Base-by-base conservation (phyloP, 208 protist species). In the Balamuthia mandrillaris region DNA sequence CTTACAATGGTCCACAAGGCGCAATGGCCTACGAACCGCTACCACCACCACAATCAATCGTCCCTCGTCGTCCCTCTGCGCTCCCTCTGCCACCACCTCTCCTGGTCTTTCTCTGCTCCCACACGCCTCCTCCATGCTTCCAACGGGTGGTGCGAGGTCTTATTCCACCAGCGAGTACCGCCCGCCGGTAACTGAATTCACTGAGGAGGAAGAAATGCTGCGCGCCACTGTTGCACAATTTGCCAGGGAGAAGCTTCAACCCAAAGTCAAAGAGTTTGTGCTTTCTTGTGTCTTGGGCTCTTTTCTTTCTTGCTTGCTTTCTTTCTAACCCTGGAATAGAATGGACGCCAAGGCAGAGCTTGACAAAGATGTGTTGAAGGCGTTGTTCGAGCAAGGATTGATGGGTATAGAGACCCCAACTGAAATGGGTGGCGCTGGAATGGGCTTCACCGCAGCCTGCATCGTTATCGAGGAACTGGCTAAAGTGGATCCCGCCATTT, bases 391-490 rank as follows among this genome's bases (percentile, higher is more conserved):
- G 29, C 83, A 90, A 31, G 85, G 60, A 65, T 56, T 89, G 37
- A 92, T 93, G 91, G 91, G 91, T 47, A 84, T 93, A 14, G 88
- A 91, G 42, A 87, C 91, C 10, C 24, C 47, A 24, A 45, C 74
- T 10, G 24, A 90, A 16, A 87, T 91, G 70, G 68, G 78, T 24
- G 91, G 91, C 27, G 49, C 84, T 3, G 84, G 70, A 51, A 49
- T 90, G 56, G 85, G 79, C 29, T 92, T 93, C 52, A 93, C 79
- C 47, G 65, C 81, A 2, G 61, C 88, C 35, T 70, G 68, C 24
- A 60, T 93, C 42, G 86, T 68, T 12, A 91, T 93, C 35, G 89
- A 90, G 60, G 89, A 91, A 44, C 70, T 93, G 12, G 90, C 90
- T n/a, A 88, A 89, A 41, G 66, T 93, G 21, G 87, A 93, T 54